Conservation (phyloP, 2,329 filamentous ascomycete species). For the Fusarium sp. region DNA sequence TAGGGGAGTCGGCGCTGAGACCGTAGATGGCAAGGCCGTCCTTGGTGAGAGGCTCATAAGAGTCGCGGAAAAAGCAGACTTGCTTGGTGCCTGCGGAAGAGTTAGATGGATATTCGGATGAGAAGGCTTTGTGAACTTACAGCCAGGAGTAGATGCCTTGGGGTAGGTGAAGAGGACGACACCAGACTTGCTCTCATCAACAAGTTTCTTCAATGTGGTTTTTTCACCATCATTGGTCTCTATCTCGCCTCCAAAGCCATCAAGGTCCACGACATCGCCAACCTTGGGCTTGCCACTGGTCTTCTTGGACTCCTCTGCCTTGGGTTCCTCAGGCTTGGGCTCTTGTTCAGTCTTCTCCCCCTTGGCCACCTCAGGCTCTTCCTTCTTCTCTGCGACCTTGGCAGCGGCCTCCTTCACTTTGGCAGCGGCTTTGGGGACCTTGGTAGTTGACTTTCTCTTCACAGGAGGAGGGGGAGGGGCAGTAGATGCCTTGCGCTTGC, state of each 20-base stretch:
- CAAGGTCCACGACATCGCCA: conserved; percentile 65
- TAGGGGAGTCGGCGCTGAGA: conserved; percentile 85
- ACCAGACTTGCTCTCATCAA: conserved; percentile 84
- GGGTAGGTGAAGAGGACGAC: conserved; percentile 96
- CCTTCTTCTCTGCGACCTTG: conserved; percentile 44
- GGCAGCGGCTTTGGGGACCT: conserved; percentile 28
- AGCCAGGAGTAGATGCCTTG: conserved; percentile 92
- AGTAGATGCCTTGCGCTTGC: conserved; percentile 68
- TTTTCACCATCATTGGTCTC: conserved; percentile 86
- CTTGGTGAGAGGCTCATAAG: conserved; percentile 77
- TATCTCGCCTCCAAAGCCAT: conserved; percentile 74
- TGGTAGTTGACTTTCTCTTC: conserved; percentile 49
- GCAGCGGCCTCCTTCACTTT: conserved; percentile 45
- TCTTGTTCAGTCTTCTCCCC: conserved; percentile 39
- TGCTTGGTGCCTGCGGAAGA: conserved; percentile 82
- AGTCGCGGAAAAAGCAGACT: conserved; percentile 92
- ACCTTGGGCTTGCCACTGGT: conserved; percentile 55
- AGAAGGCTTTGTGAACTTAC: conserved; percentile 63
- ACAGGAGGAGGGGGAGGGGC: conserved; percentile 54
- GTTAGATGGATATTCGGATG: conserved; percentile 1
- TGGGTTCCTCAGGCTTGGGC: conserved; percentile 42
- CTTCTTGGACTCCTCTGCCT: conserved; percentile 48
- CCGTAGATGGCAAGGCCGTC: conserved; percentile 89
- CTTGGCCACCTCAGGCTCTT: conserved; percentile 48
- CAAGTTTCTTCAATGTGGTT: conserved; percentile 80